Evolutionary conservation across 2,329 filamentous ascomycete genomes (phyloP).

Genomic region (Dothideomycetidae sp.): DNA sequence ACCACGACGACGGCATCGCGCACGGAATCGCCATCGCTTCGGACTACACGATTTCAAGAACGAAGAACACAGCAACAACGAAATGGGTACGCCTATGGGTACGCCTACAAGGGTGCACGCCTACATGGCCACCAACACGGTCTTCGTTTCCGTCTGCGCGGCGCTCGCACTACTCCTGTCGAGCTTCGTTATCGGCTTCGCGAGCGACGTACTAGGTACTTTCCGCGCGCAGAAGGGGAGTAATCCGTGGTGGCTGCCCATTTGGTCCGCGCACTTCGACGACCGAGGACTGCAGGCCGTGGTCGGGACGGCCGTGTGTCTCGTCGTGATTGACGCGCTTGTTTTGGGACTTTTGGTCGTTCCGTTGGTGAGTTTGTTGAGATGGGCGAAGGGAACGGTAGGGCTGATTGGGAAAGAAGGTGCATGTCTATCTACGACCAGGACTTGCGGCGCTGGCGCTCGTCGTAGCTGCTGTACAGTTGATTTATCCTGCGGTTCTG

Average conservation of each 20-base stretch:
- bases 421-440: no score
- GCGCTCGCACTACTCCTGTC: conserved; percentile 21
- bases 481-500: conserved; percentile 24
- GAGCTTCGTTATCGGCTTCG: conserved; percentile 29
- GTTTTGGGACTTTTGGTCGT: no score
- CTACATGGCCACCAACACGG: no score
- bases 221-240: conserved; percentile 29
- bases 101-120: no score
- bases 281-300: conserved; percentile 28
- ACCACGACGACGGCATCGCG: no score
- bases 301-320: conserved; percentile 25
- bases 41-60: no score
- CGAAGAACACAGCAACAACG: no score
- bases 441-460: conserved; percentile 24
- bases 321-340: conserved; percentile 26
- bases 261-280: conserved; percentile 36
- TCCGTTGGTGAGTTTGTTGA: no score
- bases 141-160: conserved; percentile 6
- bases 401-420: no score
- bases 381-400: no score
- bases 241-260: conserved; percentile 35
- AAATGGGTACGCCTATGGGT: no score
- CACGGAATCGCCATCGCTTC: no score
- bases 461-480: conserved; percentile 27
- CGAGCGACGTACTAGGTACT: conserved; percentile 29